These are phyloP conservation scores for Lasiosphaeria hispida DNA, from an alignment of 495 filamentous ascomycete genomes.

Conservation along the genomic window DNA sequence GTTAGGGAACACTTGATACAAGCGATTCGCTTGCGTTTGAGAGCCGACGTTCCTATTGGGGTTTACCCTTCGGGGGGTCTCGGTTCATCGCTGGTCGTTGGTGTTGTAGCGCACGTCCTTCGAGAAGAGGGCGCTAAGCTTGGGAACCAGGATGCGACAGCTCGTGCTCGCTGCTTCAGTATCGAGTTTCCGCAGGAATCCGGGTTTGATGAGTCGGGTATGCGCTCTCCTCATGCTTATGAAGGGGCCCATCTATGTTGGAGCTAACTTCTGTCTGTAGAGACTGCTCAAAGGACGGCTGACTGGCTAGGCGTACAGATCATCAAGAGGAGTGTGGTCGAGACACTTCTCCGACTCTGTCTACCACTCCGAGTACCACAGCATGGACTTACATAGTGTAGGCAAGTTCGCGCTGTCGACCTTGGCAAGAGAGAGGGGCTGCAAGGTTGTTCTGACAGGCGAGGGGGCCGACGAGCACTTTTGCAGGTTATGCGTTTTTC, in stretches of 20 bases:
- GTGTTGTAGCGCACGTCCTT: conserved; percentile 51
- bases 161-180: conserved; percentile 41
- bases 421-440: conserved; percentile 39
- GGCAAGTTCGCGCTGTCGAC: conserved; percentile 47
- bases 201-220: conserved; percentile 49
- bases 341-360: conserved; percentile 48
- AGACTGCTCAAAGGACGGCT: conserved; percentile 51
- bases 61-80: conserved; percentile 54
- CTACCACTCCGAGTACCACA: conserved; percentile 48
- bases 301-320: conserved; percentile 49
- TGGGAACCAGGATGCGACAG: conserved; percentile 33
- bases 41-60: conserved; percentile 53
- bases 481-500: conserved; percentile 49
- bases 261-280: conserved; percentile 14
- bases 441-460: conserved; percentile 52
- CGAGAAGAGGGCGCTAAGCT: conserved; percentile 35
- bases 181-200: conserved; percentile 47
- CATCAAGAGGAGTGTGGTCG: conserved; percentile 43
- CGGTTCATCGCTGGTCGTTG: conserved; percentile 51
- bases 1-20: conserved; percentile 47
- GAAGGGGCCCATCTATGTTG: neutral
- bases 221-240: neutral
- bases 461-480: conserved; percentile 57
- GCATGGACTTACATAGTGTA: conserved; percentile 46
- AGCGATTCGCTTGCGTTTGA: conserved; percentile 45